Percentiles rank a stretch among this genome's conserved stretches.
Conservation (phyloP, 371 early-diverging fungal genomes). For the Mucor circinelloides region DNA sequence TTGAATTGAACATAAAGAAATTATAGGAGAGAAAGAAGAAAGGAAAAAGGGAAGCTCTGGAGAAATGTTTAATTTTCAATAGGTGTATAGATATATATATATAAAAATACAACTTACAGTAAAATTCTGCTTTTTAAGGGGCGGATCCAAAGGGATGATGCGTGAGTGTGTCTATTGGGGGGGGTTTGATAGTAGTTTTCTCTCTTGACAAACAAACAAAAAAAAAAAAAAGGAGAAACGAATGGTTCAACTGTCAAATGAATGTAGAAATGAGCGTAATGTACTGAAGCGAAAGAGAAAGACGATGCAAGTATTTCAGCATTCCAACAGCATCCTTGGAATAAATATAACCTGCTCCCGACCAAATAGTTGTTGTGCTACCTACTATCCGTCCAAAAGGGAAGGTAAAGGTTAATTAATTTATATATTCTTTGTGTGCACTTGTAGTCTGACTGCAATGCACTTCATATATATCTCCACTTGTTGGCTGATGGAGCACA, state of each 20-base stretch:
- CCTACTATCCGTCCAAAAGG: slow-evolving; percentile 65
- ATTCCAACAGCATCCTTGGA: slow-evolving; percentile 80
- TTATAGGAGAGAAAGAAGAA: neutral
- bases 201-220: neutral
- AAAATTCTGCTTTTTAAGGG: slow-evolving; percentile 5
- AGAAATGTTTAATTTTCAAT: neutral
- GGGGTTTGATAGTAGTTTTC: slow-evolving; percentile 3
- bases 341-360: slow-evolving; percentile 77
- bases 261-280: neutral
- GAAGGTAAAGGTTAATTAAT: neutral
- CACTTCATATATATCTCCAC: slow-evolving; percentile 33
- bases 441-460: slow-evolving; percentile 38
- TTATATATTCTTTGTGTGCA: neutral
- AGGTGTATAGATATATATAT: neutral
- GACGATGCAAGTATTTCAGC: neutral
- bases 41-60: neutral
- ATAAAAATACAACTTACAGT: neutral
- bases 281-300: neutral
- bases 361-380: slow-evolving; percentile 79
- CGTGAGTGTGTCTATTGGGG: neutral
- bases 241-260: neutral
- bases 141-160: neutral
- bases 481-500: slow-evolving; percentile 29
- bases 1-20: neutral
- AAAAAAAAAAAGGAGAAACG: neutral